phyloP scores from a whole-genome alignment of 805 yeast species.

The Candida corydali region DNA sequence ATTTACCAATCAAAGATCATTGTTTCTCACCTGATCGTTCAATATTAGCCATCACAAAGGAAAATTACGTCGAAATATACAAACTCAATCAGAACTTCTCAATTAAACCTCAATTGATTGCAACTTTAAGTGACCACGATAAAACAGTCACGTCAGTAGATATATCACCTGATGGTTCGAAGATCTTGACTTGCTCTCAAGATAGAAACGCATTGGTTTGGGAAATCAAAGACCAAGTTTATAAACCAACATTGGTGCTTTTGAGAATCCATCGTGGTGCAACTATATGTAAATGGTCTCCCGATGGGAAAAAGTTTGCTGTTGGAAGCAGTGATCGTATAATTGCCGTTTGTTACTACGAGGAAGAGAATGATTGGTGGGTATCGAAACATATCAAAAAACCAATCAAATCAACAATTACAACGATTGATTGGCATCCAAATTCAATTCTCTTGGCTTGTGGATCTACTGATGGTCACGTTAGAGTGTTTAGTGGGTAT shows the following conservation, averaged over 20 bases:
- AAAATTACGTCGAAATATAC: constrained; percentile 71
- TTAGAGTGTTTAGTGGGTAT: constrained; percentile 83
- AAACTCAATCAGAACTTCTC: constrained; percentile 38
- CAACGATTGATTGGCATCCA: constrained; percentile 88
- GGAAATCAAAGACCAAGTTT: constrained; percentile 59
- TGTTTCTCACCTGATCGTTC: constrained; percentile 68
- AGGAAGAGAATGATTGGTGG: constrained; percentile 99
- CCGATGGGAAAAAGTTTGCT: constrained; percentile 91
- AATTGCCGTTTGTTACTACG: constrained; percentile 94
- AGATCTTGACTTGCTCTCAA: constrained; percentile 94
- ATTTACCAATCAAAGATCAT: constrained; percentile 86
- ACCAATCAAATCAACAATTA: constrained; percentile 85
- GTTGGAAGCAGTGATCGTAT: constrained; percentile 95
- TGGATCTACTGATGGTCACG: constrained; percentile 93
- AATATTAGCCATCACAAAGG: constrained; percentile 77
- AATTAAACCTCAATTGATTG: constrained; percentile 53
- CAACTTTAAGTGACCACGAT: constrained; percentile 79
- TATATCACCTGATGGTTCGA: constrained; percentile 72
- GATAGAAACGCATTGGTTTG: constrained; percentile 97
- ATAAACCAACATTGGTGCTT: constrained; percentile 86
- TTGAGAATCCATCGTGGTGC: constrained; percentile 95
- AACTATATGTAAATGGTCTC: constrained; percentile 92
- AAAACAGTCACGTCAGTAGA: constrained; percentile 94
- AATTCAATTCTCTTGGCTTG: constrained; percentile 83
- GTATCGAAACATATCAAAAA: constrained; percentile 94